Base-by-base conservation (phyloP, 2,329 filamentous ascomycete species). In the Venturia aucupariae region DNA sequence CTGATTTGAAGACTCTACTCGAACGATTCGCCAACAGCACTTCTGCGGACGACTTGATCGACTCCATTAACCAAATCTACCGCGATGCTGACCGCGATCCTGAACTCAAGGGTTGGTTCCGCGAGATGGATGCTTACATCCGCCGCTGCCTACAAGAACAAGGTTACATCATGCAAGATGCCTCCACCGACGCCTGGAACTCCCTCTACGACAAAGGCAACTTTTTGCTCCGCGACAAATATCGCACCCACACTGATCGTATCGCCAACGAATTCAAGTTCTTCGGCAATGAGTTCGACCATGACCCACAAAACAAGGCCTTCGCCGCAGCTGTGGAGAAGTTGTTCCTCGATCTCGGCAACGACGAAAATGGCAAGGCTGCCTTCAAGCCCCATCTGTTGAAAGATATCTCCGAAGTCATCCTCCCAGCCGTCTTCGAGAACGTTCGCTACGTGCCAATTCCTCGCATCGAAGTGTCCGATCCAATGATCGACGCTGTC, bases 21-120 rank as follows among this genome's bases (percentile, higher is more conserved):
- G 94, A 97, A 80, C 89, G 94, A 60, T 97, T 97, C 71, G 94
- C 94, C 73, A 97, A 99, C 76, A 88, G 88, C 72, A 97, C 94
- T 10, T 97, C 92, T 0, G 86, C 87, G 41, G 88, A 95, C 68
- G 90, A 96, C 69, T 80, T 97, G 4, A 91, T 94, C 78, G 86
- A 89, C 22, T 86, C 92, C 0, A 88, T 99, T 75, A 88, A 92
- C 69, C 84, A 86, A 68, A 87, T 99, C 70, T 97, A 97, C 79
- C 80, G 81, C 61, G 90, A 96, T 74, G 92, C 94, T 4, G 90
- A 97, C 68, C 82, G 82, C 24, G 94, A 99, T 69, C 85, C 88
- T 0, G 90, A 97, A 72, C 84, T 99, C 63, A 91, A 88, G 76
- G 80, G 85, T 65, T 99, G 93, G 93, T 97, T 97, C 84, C 89